Evolutionary conservation across 768 basidiomycete genomes (phyloP).

Genomic region (Calvatia gigantea): DNA sequence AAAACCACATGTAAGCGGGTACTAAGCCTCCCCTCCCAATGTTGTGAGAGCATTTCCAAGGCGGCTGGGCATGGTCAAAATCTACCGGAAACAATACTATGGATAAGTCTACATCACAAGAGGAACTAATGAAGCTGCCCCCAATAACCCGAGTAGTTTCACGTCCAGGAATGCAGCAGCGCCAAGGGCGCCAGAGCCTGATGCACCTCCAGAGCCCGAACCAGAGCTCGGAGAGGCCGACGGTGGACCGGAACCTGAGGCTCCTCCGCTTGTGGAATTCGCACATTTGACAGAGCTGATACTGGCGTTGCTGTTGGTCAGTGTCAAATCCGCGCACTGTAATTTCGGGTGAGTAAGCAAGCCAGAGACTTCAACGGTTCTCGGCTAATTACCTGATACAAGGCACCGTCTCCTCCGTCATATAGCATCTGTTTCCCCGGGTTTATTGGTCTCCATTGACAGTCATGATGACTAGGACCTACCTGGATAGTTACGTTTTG

Average conservation of each 20-base stretch:
- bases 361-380: conserved; percentile 15
- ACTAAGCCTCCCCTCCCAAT: too few species aligned
- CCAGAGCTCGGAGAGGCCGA: too few species aligned
- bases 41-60: not conserved
- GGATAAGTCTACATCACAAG: conserved; percentile 14
- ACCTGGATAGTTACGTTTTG: conserved; percentile 70
- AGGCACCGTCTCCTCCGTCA: conserved; percentile 61
- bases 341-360: not conserved
- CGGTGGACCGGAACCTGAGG: conserved; percentile 7
- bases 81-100: not conserved
- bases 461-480: conserved; percentile 23
- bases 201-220: too few species aligned
- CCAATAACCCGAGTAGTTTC: not conserved
- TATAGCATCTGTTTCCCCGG: conserved; percentile 13
- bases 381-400: conserved; percentile 56
- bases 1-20: too few species aligned
- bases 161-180: conserved; percentile 3
- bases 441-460: not conserved
- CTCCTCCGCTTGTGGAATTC: conserved; percentile 25
- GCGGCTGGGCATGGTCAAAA: not conserved
- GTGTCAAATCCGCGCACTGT: conserved; percentile 74
- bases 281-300: conserved; percentile 39
- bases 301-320: conserved; percentile 46
- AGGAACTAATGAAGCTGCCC: conserved; percentile 11
- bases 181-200: conserved; percentile 9